Conservation (phyloP, 148 eudicot species). For the Fagopyrum homotropicum region DNA sequence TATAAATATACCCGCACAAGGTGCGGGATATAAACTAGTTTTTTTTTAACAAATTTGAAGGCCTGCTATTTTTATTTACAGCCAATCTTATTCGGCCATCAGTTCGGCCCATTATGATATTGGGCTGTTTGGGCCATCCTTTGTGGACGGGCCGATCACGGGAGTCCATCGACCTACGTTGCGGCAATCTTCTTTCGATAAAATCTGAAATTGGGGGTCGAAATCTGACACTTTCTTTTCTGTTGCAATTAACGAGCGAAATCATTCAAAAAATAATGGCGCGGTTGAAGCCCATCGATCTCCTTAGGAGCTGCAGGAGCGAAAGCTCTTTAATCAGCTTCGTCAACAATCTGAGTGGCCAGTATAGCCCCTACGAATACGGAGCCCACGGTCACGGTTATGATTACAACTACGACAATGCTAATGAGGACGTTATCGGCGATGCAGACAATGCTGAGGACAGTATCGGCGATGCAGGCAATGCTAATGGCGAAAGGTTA, state of each 20-base stretch:
- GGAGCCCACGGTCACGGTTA: conserved; percentile 49
- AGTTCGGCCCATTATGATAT: neutral
- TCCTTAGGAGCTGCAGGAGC: conserved; percentile 29
- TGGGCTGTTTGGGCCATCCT: neutral
- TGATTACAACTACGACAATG: conserved; percentile 72
- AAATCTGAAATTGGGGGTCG: neutral
- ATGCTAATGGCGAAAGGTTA: conserved; percentile 53
- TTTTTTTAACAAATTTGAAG: no score
- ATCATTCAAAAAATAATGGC: conserved; percentile 27
- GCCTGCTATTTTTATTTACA: neutral
- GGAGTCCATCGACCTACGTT: no score
- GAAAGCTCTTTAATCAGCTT: conserved; percentile 58
- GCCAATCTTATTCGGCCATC: neutral
- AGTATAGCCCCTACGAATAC: no score
- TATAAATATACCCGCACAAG: no score
- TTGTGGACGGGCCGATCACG: no score
- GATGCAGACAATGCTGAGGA: conserved; percentile 19
- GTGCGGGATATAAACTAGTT: no score
- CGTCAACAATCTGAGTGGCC: conserved; percentile 85
- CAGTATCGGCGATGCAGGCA: no score
- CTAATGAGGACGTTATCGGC: conserved; percentile 87
- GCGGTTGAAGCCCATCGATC: conserved; percentile 41
- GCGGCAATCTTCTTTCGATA: neutral
- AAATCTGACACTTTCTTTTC: neutral
- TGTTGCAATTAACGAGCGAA: neutral